Percentiles rank a stretch among this genome's conserved stretches.
phyloP scores from a whole-genome alignment of 1,284 basidiomycete species.

The Austropuccinia psidii region DNA sequence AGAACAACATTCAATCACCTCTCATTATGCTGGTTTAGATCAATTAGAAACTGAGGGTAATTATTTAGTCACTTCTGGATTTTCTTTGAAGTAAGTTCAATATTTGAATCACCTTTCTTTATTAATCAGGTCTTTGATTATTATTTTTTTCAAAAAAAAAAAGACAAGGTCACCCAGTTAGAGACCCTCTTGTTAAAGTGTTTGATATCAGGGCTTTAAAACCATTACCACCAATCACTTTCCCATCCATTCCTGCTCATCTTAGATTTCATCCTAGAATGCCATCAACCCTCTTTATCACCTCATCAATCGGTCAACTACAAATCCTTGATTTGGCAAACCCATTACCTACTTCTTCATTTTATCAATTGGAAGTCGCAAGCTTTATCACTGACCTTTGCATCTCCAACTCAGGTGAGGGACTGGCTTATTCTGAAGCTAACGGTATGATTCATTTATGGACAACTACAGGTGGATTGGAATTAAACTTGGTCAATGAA shows the following conservation, averaged over 20 bases:
- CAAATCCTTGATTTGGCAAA: slow-evolving; percentile 78
- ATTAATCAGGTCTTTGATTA: background rate
- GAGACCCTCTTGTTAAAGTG: slow-evolving; percentile 85
- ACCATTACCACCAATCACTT: slow-evolving; percentile 71
- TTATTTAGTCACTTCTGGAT: slow-evolving; percentile 36
- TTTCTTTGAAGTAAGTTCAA: slow-evolving; percentile 35
- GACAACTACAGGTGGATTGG: slow-evolving; percentile 52
- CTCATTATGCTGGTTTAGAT: slow-evolving; percentile 39
- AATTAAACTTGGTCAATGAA: slow-evolving; percentile 56
- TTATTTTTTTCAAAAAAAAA: background rate
- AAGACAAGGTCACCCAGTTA: slow-evolving; percentile 76
- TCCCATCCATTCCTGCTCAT: slow-evolving; percentile 78
- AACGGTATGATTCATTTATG: slow-evolving; percentile 78
- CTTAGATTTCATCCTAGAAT: slow-evolving; percentile 74
- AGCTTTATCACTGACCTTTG: slow-evolving; percentile 75
- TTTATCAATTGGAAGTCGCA: slow-evolving; percentile 51
- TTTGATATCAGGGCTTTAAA: slow-evolving; percentile 80
- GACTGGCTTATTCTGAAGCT: slow-evolving; percentile 84
- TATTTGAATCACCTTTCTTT: background rate
- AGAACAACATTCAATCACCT: slow-evolving; percentile 36
- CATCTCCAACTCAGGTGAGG: slow-evolving; percentile 76
- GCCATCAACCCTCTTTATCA: slow-evolving; percentile 67
- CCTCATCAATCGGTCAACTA: slow-evolving; percentile 77
- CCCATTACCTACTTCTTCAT: slow-evolving; percentile 45
- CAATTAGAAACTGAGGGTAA: slow-evolving; percentile 37